Base-by-base conservation (phyloP, 2,329 filamentous ascomycete species). In the Colletotrichum truncatum region DNA sequence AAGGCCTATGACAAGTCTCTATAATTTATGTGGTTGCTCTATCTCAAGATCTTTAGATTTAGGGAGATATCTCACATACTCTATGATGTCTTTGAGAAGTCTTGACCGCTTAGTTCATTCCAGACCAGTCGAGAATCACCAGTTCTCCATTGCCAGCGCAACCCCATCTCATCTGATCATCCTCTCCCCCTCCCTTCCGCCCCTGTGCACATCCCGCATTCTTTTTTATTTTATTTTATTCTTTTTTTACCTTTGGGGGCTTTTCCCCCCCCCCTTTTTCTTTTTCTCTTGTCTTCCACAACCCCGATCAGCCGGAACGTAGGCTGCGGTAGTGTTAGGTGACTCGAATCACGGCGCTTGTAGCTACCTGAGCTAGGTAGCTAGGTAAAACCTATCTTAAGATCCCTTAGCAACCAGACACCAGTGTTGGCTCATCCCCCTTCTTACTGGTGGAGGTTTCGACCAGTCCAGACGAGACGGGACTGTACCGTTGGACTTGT, bases 201-300 rank as follows among this genome's bases (percentile, higher is more conserved):
- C 57, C 62, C 62, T 65, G 62, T 38, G 62, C 57, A 65, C 62
- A 65, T 65, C 62, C 57, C 62, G 41, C 57, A 65, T 62, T 43
- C 49, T 51, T 62, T 26, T 55, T 28, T 16, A 10, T 26, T 46
- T 57, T 46, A 5, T 45, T 12, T 12, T 11, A 5, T 10, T 16
- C n/a, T 32, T 46, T 26, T 45, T 14, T 18, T 21, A 25, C 49
- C 43, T n/a, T n/a, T n/a, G n/a, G n/a, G n/a, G n/a, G n/a, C n/a
- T n/a, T n/a, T n/a, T 65, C 62, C 57, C 62, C 32, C 57, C 62
- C 55, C 38, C 49, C 45, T 62, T 26, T 55, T 28, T 16, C 6
- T 26, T 46, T 57, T 46, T 9, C 34, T 12, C 10, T 11, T 6
- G 6, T 16, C n/a, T 32, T 46, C 21, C 36, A 10, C 26, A 18